Conservation (phyloP, 73 alveolate genomes). For the Stentor coeruleus region DNA sequence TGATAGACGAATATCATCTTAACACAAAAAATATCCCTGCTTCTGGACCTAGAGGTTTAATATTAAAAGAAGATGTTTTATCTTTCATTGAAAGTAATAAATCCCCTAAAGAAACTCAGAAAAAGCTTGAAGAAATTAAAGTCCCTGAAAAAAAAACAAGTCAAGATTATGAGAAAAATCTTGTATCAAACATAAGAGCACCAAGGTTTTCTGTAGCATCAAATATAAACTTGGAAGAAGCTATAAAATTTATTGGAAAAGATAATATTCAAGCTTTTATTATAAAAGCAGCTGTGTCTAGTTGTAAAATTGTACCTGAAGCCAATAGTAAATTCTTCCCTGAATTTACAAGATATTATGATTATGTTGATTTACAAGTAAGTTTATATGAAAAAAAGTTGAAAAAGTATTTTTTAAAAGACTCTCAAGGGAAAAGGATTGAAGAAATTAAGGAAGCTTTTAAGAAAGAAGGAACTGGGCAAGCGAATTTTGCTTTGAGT, state of each 20-base stretch:
- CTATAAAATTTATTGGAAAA: not conserved
- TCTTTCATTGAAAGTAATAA: too few species aligned
- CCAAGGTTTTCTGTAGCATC: conserved; percentile 10
- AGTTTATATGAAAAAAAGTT: not conserved
- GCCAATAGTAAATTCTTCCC: conserved; percentile 50
- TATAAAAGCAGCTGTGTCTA: not conserved
- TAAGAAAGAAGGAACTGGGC: not conserved
- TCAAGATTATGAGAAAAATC: not conserved
- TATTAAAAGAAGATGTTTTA: conserved; percentile 6
- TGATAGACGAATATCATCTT: not conserved
- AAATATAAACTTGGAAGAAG: not conserved
- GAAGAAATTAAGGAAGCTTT: conserved; percentile 2
- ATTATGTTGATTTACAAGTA: conserved; percentile 42
- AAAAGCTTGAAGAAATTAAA: not conserved
- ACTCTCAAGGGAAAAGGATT: not conserved
- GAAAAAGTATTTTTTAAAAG: not conserved
- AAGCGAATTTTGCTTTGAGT: not conserved
- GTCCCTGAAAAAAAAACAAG: not conserved
- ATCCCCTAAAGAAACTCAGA: too few species aligned
- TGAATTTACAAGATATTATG: conserved; percentile 44
- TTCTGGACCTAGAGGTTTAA: conserved; percentile 4
- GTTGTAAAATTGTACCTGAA: conserved; percentile 55
- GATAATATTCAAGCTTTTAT: not conserved
- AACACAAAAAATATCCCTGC: conserved; percentile 2
- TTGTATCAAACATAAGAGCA: not conserved